Evolutionary conservation across 2,329 filamentous ascomycete species (phyloP), one percentile per base, ranked within the genome.

Genomic region (Cytospora mali): DNA sequence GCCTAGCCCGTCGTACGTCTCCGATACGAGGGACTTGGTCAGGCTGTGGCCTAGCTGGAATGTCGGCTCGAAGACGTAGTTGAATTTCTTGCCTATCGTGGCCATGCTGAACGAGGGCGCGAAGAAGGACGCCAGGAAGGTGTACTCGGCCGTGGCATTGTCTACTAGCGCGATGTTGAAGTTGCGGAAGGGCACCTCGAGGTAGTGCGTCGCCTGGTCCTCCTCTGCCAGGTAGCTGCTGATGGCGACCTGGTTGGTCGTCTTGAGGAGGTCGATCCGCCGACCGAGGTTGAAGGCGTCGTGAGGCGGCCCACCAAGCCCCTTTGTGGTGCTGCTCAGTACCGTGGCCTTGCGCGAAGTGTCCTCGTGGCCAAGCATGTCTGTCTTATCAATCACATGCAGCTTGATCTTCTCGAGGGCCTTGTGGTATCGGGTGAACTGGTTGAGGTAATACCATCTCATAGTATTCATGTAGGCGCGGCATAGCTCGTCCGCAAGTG

Each of bases 381-480:
- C 93, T 67, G 89, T 88, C 72, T 89, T 93, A 71, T 97, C 94
- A 63, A 96, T 81, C 5, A 83, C 75, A 71, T 97, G 93, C 3
- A 98, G 75, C 71, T 91, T 94, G 64, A 99, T 83, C 74, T 92
- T 96, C 61, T 90, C 88, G 6, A 99, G 81, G 0, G 95, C 88
- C 69, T 88, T 88, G 67, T 90, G 87, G 74, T 99, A 99, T 35
- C 94, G 88, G 4, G 86, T 88, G 72, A 99, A 99, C 74, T 97
- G 92, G 68, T 90, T 95, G 58, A 90, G 78, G 73, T 98, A 98
- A 72, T 99, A 99, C 95, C 95, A 99, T 58, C 93, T 87, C 92
- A 99, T 99, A 0, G 96, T 99, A 74, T 97, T 97, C 79, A 96
- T 89, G 71, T 99, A 99, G 4, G 96, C 95, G 73, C 92, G 90